Evolutionary conservation across 139 green algal species (phyloP).

Genomic region (Chlorella ohadii): DNA sequence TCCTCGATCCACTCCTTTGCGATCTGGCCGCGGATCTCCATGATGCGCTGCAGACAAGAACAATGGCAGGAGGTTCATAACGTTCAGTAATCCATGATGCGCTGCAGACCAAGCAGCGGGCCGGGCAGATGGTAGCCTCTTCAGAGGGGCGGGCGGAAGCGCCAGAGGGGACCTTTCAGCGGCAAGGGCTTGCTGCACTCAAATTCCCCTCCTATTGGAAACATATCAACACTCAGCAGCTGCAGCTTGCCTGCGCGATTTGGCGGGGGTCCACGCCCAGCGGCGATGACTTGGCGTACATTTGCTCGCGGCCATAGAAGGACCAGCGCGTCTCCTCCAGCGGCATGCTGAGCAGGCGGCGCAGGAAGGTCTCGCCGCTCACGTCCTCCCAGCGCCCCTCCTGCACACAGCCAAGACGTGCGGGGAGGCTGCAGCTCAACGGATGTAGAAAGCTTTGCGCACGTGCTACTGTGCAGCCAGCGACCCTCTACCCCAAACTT

Average conservation of each 20-base stretch:
- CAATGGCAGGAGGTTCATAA: too few species aligned
- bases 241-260: conserved; percentile 72
- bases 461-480: too few species aligned
- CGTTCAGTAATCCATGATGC: conserved; percentile 93
- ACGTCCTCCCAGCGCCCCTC: conserved; percentile 85
- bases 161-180: too few species aligned
- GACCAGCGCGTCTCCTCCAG: conserved; percentile 56
- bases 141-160: background rate
- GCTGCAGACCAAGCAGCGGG: too few species aligned
- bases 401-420: too few species aligned
- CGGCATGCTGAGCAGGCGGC: conserved; percentile 74
- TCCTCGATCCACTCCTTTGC: conserved; percentile 85
- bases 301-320: background rate
- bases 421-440: too few species aligned
- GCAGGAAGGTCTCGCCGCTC: conserved; percentile 82
- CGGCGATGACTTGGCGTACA: background rate
- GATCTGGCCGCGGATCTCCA: conserved; percentile 81
- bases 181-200: too few species aligned
- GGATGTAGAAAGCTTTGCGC: too few species aligned
- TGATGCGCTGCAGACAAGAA: conserved; percentile 65
- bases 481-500: too few species aligned
- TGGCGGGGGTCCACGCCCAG: conserved; percentile 81
- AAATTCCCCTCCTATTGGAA: too few species aligned
- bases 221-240: too few species aligned
- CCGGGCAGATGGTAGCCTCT: too few species aligned